Conservation (phyloP, 345 rosid species). For the Geranium brycei region DNA sequence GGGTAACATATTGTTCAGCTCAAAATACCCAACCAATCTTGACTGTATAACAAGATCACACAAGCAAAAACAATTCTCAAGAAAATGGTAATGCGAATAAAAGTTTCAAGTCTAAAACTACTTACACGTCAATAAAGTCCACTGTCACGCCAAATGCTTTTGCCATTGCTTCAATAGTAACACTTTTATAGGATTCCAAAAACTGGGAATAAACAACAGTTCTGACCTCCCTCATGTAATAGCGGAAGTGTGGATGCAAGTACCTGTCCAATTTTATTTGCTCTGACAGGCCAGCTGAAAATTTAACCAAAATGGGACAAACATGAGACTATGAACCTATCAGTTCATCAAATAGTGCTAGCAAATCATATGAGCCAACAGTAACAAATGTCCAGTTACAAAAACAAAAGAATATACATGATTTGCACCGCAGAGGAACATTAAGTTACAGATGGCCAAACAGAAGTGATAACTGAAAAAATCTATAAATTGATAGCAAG, state of each 20-base stretch:
- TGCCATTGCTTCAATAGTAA: constrained; percentile 95
- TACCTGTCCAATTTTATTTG: constrained; percentile 84
- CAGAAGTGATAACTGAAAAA: too few species aligned
- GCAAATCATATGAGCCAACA: too few species aligned
- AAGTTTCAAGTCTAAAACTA: constrained; percentile 2
- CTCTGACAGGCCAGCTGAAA: constrained; percentile 67
- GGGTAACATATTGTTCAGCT: neutral
- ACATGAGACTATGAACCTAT: too few species aligned
- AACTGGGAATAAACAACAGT: constrained; percentile 90
- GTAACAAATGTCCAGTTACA: neutral
- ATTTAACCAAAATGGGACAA: neutral
- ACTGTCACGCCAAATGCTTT: constrained; percentile 89
- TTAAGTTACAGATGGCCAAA: too few species aligned
- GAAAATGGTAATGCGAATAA: too few species aligned
- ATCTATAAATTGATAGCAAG: neutral
- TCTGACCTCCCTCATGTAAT: constrained; percentile 97
- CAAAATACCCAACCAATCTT: neutral
- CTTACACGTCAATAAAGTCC: constrained; percentile 94
- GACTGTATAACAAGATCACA: too few species aligned
- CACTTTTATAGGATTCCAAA: constrained; percentile 93
- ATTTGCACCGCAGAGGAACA: neutral
- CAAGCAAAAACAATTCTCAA: too few species aligned
- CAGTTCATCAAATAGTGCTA: too few species aligned
- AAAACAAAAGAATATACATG: neutral
- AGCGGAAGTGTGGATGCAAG: constrained; percentile 86